Evolutionary conservation across 257 asterid species (phyloP), one percentile per base, ranked within the genome.

Genomic region (Nicotiana paniculata): DNA sequence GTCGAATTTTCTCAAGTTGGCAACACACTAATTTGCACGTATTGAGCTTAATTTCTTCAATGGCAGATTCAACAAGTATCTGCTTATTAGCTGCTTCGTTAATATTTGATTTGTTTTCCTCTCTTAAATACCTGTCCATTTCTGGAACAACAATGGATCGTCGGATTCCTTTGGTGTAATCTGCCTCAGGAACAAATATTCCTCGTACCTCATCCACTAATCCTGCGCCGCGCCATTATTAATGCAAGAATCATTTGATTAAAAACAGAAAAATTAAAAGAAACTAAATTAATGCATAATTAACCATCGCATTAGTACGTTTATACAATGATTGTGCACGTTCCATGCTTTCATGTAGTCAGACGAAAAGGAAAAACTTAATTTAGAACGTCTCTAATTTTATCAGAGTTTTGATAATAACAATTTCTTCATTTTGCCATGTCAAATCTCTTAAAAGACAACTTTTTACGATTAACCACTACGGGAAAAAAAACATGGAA

Each of bases 191-290:
- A 12, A 43, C 37, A 72, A 78, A 83, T 24, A 83, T 58, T n/a
- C 8, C 72, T 4, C 79, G 81, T 18, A 84, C 87, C 61, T 86
- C 85, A 10, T 84, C 83, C 12, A 86, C 80, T 46, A 86, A 18
- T 3, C 82, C 85, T 72, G 66, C 72, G 17, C 6, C 4, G 66
- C 72, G 17, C 6, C 4, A 15, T 17, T 33, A 67, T 13, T 8
- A 65, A 15, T 76, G 53, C 6, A 69, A n/a, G 8, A 37, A 18
- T 69, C 10, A 67, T 17, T 66, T 66, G 43, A 32, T 62, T 43
- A 21, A 61, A 21, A 59, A 58, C 1, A 9, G 0, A 43, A 43
- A 43, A 43, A 43, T 2, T 43, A 8, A 7, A 43, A 43, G 10
- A 43, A 43, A 43, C 48, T 43, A 43, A 7, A 43, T 43, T 8